phyloP scores from a whole-genome alignment of 257 asterid genomes.

The Linderniella brevidens region DNA sequence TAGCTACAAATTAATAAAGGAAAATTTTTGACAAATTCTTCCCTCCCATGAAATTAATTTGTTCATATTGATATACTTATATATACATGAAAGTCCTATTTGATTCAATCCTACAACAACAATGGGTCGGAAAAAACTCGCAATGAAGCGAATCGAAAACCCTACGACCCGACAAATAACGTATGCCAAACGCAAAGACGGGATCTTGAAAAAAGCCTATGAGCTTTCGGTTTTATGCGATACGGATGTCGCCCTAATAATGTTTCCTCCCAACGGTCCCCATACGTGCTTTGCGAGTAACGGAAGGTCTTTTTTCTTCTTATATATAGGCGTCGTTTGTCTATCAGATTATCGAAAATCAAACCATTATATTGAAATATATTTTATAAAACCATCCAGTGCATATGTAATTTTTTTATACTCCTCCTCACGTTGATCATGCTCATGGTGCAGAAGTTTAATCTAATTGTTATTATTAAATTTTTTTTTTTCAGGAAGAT shows the following conservation, averaged over 20 bases:
- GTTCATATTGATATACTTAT: too few relatives aligned
- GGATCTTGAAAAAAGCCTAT: constrained; percentile 42
- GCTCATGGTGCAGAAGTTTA: too few relatives aligned
- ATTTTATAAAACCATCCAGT: background rate
- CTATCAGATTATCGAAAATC: background rate
- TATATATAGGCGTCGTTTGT: background rate
- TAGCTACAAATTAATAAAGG: too few relatives aligned
- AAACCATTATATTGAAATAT: background rate
- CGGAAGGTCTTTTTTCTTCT: constrained; percentile 23
- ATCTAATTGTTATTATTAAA: too few relatives aligned
- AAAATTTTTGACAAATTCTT: too few relatives aligned
- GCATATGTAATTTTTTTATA: background rate
- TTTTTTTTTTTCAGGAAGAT: constrained; percentile 17
- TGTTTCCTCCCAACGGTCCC: constrained; percentile 51
- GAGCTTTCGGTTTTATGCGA: constrained; percentile 53
- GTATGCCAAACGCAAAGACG: constrained; percentile 45
- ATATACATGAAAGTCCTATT: too few relatives aligned
- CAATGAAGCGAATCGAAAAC: constrained; percentile 34
- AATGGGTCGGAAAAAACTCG: constrained; percentile 47
- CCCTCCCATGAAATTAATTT: too few relatives aligned
- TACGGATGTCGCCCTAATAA: constrained; percentile 42
- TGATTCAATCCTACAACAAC: too few relatives aligned
- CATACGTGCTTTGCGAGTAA: constrained; percentile 37
- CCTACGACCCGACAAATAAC: constrained; percentile 31
- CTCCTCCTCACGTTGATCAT: too few relatives aligned